These are phyloP conservation scores for Cucumis cinereus DNA, from an alignment of 306 rosid species.

Conservation along the genomic window DNA sequence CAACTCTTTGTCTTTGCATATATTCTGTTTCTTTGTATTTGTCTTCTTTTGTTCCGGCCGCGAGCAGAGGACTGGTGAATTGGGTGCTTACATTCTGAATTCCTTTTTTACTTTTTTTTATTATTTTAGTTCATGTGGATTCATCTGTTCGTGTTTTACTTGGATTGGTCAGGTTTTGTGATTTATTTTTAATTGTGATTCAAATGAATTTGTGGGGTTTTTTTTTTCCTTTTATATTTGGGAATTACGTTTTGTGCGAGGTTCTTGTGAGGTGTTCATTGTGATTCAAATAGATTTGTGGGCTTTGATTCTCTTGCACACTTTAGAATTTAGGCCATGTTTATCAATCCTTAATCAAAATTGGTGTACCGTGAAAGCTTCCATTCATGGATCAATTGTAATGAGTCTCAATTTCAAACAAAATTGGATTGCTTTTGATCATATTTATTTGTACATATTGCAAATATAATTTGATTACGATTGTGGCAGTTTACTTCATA, in stretches of 20 bases:
- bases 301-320: not conserved
- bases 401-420: too few species aligned
- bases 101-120: not conserved
- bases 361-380: too few species aligned
- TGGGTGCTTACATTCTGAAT: not conserved
- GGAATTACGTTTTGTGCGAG: not conserved
- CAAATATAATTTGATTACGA: too few species aligned
- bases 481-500: too few species aligned
- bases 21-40: not conserved
- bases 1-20: not conserved
- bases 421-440: too few species aligned
- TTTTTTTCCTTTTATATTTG: not conserved
- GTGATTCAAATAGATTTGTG: too few species aligned
- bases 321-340: too few species aligned
- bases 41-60: not conserved
- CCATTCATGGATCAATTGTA: too few species aligned
- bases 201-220: not conserved
- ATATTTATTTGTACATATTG: too few species aligned
- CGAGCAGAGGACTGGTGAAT: not conserved
- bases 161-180: not conserved
- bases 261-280: not conserved
- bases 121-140: not conserved
- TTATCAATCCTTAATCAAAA: too few species aligned
- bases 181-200: not conserved
- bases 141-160: not conserved